Conservation (phyloP, 345 rosid species). For the Cardamine occulta region DNA sequence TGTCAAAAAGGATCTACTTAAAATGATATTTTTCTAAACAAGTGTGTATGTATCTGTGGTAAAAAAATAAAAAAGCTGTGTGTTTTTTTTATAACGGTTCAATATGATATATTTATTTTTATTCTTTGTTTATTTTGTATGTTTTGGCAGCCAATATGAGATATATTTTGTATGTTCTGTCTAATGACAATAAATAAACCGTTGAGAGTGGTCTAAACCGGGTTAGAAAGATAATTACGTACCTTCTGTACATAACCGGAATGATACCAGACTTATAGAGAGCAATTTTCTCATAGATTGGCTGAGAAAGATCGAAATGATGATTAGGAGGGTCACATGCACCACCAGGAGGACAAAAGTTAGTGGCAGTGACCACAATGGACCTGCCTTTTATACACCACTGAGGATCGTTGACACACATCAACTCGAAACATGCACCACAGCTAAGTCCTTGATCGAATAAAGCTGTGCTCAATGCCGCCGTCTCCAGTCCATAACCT, state of each 20-base stretch:
- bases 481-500: slow-evolving; percentile 75
- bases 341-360: slow-evolving; percentile 91
- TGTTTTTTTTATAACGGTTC: not conserved
- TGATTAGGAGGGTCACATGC: slow-evolving; percentile 80
- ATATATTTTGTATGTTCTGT: no score
- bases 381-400: slow-evolving; percentile 70
- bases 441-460: slow-evolving; percentile 69
- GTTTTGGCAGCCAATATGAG: no score
- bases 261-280: slow-evolving; percentile 70
- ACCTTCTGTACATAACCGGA: slow-evolving; percentile 82
- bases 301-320: slow-evolving; percentile 85
- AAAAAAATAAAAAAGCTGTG: not conserved
- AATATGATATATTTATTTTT: not conserved
- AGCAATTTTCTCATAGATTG: slow-evolving; percentile 69
- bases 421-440: slow-evolving; percentile 67
- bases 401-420: slow-evolving; percentile 68
- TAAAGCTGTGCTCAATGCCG: slow-evolving; percentile 73
- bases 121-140: no score
- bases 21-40: not conserved
- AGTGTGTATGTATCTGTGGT: not conserved
- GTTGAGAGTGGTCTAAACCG: not conserved
- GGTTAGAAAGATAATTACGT: slow-evolving; percentile 45
- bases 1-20: not conserved
- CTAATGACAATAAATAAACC: not conserved
- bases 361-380: slow-evolving; percentile 77